phyloP scores from a whole-genome alignment of 257 asterid genomes.

The Capsicum chinense region DNA sequence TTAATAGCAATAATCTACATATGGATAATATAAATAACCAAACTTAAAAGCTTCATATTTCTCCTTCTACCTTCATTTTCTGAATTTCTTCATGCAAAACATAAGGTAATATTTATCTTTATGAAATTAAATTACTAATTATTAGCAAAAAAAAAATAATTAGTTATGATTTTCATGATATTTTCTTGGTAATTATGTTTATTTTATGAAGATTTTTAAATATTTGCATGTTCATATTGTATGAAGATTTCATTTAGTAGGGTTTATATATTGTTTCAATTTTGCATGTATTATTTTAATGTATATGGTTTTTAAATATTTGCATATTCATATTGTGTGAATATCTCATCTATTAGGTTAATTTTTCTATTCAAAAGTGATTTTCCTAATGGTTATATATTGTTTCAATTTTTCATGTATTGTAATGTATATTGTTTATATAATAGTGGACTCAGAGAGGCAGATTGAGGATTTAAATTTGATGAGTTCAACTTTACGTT shows the following conservation, averaged over 20 bases:
- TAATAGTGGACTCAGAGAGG: not conserved
- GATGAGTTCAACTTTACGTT: not conserved
- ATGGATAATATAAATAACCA: not conserved
- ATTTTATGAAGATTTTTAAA: not conserved
- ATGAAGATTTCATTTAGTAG: not conserved
- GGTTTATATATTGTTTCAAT: too few species aligned
- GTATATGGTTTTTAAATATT: not conserved
- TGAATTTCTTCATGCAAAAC: not conserved
- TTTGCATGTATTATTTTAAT: too few species aligned
- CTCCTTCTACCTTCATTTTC: conserved; percentile 18
- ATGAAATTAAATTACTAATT: not conserved
- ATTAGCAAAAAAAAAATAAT: not conserved
- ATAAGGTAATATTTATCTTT: not conserved
- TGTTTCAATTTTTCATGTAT: not conserved
- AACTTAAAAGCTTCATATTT: not conserved
- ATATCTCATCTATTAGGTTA: not conserved
- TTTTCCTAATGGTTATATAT: not conserved
- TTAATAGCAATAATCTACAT: not conserved
- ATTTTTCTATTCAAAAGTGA: not conserved
- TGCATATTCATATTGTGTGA: not conserved
- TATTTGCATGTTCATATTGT: not conserved
- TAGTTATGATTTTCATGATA: not conserved
- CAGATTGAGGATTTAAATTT: not conserved
- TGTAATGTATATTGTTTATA: not conserved
- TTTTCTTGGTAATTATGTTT: not conserved